Evolutionary conservation across 371 early-diverging fungal genomes (phyloP), one percentile per base, ranked within the genome.

Genomic region (Haplosporangium sp.): DNA sequence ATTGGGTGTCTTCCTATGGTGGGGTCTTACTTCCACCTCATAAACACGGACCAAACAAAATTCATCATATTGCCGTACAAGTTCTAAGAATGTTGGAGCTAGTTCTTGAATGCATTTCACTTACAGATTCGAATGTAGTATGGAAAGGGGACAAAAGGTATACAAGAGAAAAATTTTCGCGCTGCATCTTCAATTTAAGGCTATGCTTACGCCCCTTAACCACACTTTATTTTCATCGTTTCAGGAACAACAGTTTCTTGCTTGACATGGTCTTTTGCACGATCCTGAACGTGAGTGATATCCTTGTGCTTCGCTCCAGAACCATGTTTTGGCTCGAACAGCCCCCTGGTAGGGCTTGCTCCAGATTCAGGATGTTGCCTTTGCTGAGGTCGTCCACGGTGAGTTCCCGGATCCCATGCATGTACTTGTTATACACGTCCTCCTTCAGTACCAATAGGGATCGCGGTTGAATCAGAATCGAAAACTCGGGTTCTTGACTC

Each of bases 401-500:
- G 18, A 50, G 37, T 56, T 86, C 88, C 29, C 73, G 73, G 50
- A 90, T 90, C 13, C 87, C 88, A 64, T 90, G 90, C 74, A 87
- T 63, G 48, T 85, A 85, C 20, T 40, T 55, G 46, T 69, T 75
- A 73, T 90, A 90, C 18, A 81, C 76, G 10, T 85, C 84, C 43
- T 83, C 83, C 56, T 72, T 63, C 37, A 86, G 73, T 0, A 90
- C 84, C 23, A 90, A 69, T 14, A 90, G 79, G 18, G 85, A 85
- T 12, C 84, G 72, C 1, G 86, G 86, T 21, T 79, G 77, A 12
- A 77, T 64, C n/a, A 77, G 21, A 36, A 77, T 29, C 1, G 77
- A 71, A 47, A 77, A 77, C 64, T 64, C 77, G 1, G 77, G 77
- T 9, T 67, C 62, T 14, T 67, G 67, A 7, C 12, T 37, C 20